Conservation (phyloP, 2,329 filamentous ascomycete species). For the Cryphonectria parasitica region DNA sequence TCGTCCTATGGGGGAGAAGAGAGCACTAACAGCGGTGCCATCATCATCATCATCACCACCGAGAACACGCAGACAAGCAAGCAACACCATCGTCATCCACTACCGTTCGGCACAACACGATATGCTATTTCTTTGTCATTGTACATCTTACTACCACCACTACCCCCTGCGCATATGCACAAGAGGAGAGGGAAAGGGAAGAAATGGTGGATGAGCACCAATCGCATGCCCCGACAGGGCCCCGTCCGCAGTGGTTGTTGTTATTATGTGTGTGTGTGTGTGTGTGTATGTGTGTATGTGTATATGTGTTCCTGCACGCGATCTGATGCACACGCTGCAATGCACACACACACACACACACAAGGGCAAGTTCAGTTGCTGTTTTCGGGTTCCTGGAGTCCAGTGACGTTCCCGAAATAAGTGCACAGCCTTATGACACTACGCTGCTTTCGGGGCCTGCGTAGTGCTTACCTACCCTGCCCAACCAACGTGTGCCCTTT, state of each 20-base stretch:
- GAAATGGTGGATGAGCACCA: slow-evolving; percentile 8
- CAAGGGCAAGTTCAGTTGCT: background rate
- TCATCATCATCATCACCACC: background rate
- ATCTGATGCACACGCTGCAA: background rate
- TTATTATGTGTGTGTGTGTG: no score
- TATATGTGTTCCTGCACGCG: background rate
- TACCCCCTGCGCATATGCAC: background rate
- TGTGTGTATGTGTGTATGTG: no score
- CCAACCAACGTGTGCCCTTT: background rate
- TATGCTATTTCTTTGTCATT: slow-evolving; percentile 3
- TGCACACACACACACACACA: background rate
- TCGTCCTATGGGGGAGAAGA: background rate
- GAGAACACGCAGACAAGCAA: background rate
- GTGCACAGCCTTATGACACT: slow-evolving; percentile 28
- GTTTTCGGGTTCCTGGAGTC: slow-evolving; percentile 1
- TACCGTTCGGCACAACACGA: slow-evolving; percentile 11
- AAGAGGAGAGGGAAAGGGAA: background rate
- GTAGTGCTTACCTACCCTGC: slow-evolving; percentile 5
- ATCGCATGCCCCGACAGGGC: background rate
- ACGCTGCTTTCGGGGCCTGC: slow-evolving; percentile 11
- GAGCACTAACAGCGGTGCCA: background rate
- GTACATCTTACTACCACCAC: background rate
- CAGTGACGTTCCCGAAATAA: slow-evolving; percentile 28
- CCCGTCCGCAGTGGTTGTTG: background rate
- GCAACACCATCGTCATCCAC: background rate